Base-by-base conservation (phyloP, 2,329 filamentous ascomycete species). In the Ascochyta rabiei region DNA sequence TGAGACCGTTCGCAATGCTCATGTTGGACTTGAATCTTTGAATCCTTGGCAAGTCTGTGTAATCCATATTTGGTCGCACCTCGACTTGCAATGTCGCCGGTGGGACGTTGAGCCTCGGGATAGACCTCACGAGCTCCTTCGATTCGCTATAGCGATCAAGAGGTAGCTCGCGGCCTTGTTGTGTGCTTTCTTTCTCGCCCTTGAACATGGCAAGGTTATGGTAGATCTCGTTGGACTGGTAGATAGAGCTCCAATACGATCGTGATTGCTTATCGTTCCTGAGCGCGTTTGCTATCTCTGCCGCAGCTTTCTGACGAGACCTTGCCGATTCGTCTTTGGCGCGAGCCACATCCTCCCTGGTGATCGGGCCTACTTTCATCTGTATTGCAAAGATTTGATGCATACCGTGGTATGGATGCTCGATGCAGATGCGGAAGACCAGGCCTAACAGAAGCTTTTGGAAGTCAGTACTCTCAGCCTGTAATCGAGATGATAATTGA, bases 401-500 rank as follows among this genome's bases (percentile, higher is more conserved):
- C 87, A 98, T 93, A 43, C 92, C 92, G 71, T 99, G 96, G 73
- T 93, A 96, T 0, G 95, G 96, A 75, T 99, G 95, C 53, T 99
- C 92, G 10, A 84, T 81, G 69, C 93, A 98, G 50, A 99, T 96
- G 8, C 87, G 87, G 67, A 87, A 86, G 4, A 98, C 87, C 16
- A 99, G 79, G 2, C 81, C 80, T 46, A 86, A 84, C 2, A 99
- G 80, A 1, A 93, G 81, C 35, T 80, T 81, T 68, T 99, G 95
- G 68, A 99, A 99, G 0, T 80, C 71, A 15, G 82, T 83, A 1
- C 82, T 76, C 28, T 87, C 83, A 57, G 90, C 85, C 57, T 96
- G 86, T 6, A 99, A 79, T 7, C 95, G 87, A n/a, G 96, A 99
- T 6, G 93, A 93, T 28, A 99, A 83, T 73, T 99, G 95, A 68